A percentile compares a stretch with the other conserved stretches of the same genome.
These are phyloP conservation scores for Rhizopus arrhizus DNA, from an alignment of 371 early-diverging fungal genomes.

Conservation along the genomic window DNA sequence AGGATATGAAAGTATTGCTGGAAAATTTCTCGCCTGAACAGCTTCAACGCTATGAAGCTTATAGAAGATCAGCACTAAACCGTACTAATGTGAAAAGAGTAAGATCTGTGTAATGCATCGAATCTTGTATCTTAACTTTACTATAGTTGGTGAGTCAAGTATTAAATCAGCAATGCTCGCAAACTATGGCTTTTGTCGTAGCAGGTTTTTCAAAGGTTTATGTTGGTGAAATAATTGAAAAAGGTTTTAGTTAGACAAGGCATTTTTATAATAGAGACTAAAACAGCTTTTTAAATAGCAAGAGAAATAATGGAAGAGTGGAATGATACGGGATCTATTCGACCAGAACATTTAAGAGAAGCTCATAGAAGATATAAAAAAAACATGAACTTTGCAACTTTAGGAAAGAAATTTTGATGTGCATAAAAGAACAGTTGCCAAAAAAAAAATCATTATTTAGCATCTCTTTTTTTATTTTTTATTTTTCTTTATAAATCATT, in stretches of 20 bases:
- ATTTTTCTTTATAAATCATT: too few relatives aligned
- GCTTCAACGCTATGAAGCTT: constrained; percentile 87
- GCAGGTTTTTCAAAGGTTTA: constrained; percentile 95
- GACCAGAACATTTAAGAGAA: constrained; percentile 89
- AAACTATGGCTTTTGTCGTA: constrained; percentile 88
- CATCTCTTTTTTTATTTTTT: too few relatives aligned
- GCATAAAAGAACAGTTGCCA: too few relatives aligned
- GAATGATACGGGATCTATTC: constrained; percentile 68
- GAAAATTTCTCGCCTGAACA: constrained; percentile 84
- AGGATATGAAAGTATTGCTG: constrained; percentile 66
- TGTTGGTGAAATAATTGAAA: constrained; percentile 93
- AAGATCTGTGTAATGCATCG: constrained; percentile 16
- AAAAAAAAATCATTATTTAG: too few relatives aligned
- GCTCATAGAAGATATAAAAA: constrained; percentile 83
- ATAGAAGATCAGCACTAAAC: constrained; percentile 84
- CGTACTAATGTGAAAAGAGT: constrained; percentile 85
- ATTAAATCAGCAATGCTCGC: constrained; percentile 83
- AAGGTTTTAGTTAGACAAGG: constrained; percentile 51
- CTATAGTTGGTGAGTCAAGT: constrained; percentile 66
- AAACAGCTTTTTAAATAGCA: constrained; percentile 37
- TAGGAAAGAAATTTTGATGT: constrained; percentile 22
- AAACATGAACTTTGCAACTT: constrained; percentile 26
- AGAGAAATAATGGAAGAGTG: constrained; percentile 72
- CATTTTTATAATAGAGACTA: neutral
- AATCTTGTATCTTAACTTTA: neutral